phyloP scores from a whole-genome alignment of 2,329 filamentous ascomycete species.

The Trichoderma atrobrunneum region DNA sequence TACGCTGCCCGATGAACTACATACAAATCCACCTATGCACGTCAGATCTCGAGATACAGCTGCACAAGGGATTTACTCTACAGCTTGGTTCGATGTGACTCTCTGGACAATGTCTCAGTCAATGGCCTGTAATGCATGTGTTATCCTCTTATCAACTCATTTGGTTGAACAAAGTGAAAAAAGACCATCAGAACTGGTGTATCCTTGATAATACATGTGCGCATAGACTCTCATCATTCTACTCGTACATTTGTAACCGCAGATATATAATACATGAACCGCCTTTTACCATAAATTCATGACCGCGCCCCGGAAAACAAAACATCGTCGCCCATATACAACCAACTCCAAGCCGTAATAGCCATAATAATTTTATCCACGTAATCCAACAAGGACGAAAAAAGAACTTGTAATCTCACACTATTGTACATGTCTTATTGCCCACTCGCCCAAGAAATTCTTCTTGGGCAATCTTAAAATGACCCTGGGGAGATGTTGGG shows the following conservation, averaged over 20 bases:
- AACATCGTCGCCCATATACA: background rate
- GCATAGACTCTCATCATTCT: background rate
- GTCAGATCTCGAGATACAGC: background rate
- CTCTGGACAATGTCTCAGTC: background rate
- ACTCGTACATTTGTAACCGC: background rate
- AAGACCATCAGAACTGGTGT: background rate
- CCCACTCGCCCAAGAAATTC: background rate
- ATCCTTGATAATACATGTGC: background rate
- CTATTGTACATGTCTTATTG: background rate
- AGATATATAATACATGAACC: background rate
- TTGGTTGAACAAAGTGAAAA: background rate
- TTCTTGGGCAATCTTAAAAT: background rate
- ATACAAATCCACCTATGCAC: background rate
- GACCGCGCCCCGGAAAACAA: background rate
- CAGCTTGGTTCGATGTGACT: background rate
- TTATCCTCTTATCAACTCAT: background rate
- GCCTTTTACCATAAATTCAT: background rate
- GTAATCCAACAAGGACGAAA: background rate
- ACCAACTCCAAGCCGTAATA: background rate
- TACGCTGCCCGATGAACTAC: background rate
- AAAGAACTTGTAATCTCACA: background rate
- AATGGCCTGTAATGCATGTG: background rate
- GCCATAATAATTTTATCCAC: background rate
- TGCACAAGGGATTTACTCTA: background rate
- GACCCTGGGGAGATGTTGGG: background rate